Percentiles rank a stretch among this genome's conserved stretches.
Evolutionary conservation across 495 filamentous ascomycete genomes (phyloP).

Genomic region (Penicillium angulare): DNA sequence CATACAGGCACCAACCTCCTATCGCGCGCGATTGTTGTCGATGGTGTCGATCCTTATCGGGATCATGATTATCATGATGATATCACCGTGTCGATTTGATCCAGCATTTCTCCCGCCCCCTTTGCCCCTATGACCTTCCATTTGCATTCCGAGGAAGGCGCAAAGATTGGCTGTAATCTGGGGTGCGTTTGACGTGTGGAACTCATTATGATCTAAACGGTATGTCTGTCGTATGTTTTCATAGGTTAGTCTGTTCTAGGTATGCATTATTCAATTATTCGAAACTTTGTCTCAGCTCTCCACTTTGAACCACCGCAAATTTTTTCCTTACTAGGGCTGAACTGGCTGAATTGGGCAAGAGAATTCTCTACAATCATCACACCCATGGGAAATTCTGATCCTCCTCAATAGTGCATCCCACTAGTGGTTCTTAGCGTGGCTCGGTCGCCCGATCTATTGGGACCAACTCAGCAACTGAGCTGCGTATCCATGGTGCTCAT

Average conservation of each 20-base stretch:
- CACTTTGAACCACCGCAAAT: too few relatives aligned
- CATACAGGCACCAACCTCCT: neutral
- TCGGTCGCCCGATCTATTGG: slow-evolving; percentile 14
- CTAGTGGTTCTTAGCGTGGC: slow-evolving; percentile 15
- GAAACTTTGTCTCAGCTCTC: too few relatives aligned
- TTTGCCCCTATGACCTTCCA: neutral
- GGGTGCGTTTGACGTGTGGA: too few relatives aligned
- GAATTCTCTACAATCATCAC: neutral
- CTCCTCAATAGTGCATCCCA: slow-evolving; percentile 20
- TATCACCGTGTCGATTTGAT: neutral
- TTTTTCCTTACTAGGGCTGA: neutral
- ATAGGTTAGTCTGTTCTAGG: too few relatives aligned
- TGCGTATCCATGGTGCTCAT: slow-evolving; percentile 2
- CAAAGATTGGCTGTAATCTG: neutral
- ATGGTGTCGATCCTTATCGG: too few relatives aligned
- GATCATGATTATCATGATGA: slow-evolving; percentile 4
- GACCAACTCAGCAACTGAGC: slow-evolving; percentile 10
- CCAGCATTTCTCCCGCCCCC: neutral
- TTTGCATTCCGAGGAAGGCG: neutral
- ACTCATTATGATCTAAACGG: too few relatives aligned
- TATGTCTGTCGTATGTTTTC: too few relatives aligned
- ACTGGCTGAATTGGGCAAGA: neutral
- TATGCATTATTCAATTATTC: too few relatives aligned
- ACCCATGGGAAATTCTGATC: slow-evolving; percentile 16
- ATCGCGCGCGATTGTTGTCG: too few relatives aligned